Percentiles rank a stretch among this genome's conserved stretches.
These are phyloP conservation scores for Peronospora destructor DNA, from an alignment of 352 stramenopile genomes.

Conservation along the genomic window DNA sequence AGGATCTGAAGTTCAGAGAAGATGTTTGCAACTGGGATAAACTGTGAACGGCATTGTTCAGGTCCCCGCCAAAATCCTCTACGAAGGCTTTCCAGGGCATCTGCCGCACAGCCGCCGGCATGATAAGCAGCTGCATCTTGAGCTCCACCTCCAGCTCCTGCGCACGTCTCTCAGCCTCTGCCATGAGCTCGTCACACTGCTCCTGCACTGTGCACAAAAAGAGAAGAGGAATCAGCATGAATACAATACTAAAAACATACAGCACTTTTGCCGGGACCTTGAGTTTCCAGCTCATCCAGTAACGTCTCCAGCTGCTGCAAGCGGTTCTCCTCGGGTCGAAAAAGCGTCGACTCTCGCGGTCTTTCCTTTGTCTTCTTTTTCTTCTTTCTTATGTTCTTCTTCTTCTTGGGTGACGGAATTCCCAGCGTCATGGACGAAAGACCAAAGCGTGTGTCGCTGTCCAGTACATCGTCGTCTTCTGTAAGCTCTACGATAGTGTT, in stretches of 20 bases:
- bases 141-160: conserved; percentile 68
- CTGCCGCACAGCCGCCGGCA: conserved; percentile 60
- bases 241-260: not conserved
- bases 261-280: conserved; percentile 31
- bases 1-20: conserved; percentile 9
- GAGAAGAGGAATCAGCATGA: conserved; percentile 8
- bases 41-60: conserved; percentile 68
- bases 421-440: conserved; percentile 8
- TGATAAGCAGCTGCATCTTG: conserved; percentile 70
- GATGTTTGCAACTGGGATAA: conserved; percentile 32
- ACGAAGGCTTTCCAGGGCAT: conserved; percentile 81
- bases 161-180: conserved; percentile 45
- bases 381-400: conserved; percentile 25
- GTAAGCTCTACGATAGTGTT: conserved; percentile 50
- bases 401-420: conserved; percentile 25
- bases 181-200: conserved; percentile 47
- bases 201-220: conserved; percentile 42
- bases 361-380: conserved; percentile 30
- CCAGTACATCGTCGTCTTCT: conserved; percentile 17
- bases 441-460: conserved; percentile 4
- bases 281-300: conserved; percentile 54
- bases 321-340: conserved; percentile 35
- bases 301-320: conserved; percentile 34
- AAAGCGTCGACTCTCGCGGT: conserved; percentile 16
- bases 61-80: conserved; percentile 64